phyloP scores from a whole-genome alignment of 2,329 filamentous ascomycete species.

The Aspergillus novoparasiticus region DNA sequence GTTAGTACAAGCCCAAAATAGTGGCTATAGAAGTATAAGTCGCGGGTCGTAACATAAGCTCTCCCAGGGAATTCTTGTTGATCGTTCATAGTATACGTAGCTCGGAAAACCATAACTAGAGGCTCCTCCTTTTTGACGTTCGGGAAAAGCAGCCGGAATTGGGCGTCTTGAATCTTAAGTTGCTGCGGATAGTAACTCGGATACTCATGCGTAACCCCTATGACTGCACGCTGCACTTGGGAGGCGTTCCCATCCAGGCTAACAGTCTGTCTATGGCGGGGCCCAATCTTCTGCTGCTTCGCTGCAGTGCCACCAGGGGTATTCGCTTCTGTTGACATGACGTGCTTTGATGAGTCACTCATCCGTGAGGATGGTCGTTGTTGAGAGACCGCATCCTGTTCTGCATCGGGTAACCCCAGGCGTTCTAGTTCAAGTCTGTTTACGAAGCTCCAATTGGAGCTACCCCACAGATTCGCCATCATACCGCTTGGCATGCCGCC shows the following conservation, averaged over 20 bases:
- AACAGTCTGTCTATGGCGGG: conserved; percentile 58
- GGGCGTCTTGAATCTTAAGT: conserved; percentile 82
- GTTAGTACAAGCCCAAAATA: conserved; percentile 88
- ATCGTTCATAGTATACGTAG: conserved; percentile 80
- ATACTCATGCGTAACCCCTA: conserved; percentile 57
- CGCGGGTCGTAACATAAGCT: conserved; percentile 82
- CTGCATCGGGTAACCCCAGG: conserved; percentile 37
- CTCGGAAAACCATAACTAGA: conserved; percentile 87
- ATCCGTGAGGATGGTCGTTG: conserved; percentile 24
- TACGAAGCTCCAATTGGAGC: conserved; percentile 74
- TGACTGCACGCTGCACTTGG: conserved; percentile 37
- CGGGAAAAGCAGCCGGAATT: conserved; percentile 91
- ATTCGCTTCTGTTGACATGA: conserved; percentile 23
- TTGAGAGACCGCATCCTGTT: conserved; percentile 20
- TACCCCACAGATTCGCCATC: conserved; percentile 93
- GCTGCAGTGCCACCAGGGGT: conserved; percentile 25
- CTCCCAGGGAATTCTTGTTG: conserved; percentile 79
- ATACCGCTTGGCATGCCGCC: conserved; percentile 79
- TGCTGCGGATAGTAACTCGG: conserved; percentile 77
- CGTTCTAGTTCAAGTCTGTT: conserved; percentile 63
- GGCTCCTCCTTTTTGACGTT: conserved; percentile 75
- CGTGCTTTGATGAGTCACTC: conserved; percentile 30
- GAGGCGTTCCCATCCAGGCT: conserved; percentile 54
- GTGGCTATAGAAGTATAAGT: conserved; percentile 96
- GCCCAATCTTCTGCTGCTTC: conserved; percentile 29